These are phyloP conservation scores for Podospora conica DNA, from an alignment of 495 filamentous ascomycete genomes.

Conservation along the genomic window DNA sequence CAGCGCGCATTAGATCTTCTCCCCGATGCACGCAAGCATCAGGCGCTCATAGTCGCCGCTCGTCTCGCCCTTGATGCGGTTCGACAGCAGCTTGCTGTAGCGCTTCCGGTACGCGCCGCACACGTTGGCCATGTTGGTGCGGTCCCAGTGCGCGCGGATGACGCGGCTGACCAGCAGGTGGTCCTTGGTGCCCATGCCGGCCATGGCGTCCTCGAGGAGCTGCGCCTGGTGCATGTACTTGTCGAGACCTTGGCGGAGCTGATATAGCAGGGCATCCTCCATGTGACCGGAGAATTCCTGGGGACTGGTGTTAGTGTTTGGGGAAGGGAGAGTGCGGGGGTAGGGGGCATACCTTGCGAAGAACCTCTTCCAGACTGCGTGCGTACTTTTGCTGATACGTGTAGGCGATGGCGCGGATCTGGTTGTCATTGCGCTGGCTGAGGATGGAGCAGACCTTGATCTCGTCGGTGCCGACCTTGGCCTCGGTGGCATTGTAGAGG, in stretches of 20 bases:
- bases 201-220: slow-evolving; percentile 78
- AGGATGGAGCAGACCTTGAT: slow-evolving; percentile 71
- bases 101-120: slow-evolving; percentile 63
- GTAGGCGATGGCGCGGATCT: slow-evolving; percentile 72
- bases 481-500: slow-evolving; percentile 67
- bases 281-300: slow-evolving; percentile 87
- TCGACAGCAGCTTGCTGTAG: slow-evolving; percentile 55
- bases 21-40: slow-evolving; percentile 52
- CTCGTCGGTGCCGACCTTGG: slow-evolving; percentile 64
- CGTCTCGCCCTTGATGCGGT: slow-evolving; percentile 71
- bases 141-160: slow-evolving; percentile 75
- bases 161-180: slow-evolving; percentile 65
- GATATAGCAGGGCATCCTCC: slow-evolving; percentile 73
- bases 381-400: slow-evolving; percentile 63
- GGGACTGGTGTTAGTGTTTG: background rate
- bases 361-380: slow-evolving; percentile 58
- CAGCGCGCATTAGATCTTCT: slow-evolving; percentile 21
- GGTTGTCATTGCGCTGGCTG: slow-evolving; percentile 62
- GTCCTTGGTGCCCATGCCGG: slow-evolving; percentile 82
- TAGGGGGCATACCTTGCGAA: slow-evolving; percentile 54
- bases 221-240: slow-evolving; percentile 76
- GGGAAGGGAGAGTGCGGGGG: background rate
- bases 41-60: slow-evolving; percentile 76
- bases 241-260: slow-evolving; percentile 70
- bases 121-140: slow-evolving; percentile 61